Evolutionary conservation across 2,329 filamentous ascomycete genomes (phyloP).

Genomic region (Colletotrichum horii): DNA sequence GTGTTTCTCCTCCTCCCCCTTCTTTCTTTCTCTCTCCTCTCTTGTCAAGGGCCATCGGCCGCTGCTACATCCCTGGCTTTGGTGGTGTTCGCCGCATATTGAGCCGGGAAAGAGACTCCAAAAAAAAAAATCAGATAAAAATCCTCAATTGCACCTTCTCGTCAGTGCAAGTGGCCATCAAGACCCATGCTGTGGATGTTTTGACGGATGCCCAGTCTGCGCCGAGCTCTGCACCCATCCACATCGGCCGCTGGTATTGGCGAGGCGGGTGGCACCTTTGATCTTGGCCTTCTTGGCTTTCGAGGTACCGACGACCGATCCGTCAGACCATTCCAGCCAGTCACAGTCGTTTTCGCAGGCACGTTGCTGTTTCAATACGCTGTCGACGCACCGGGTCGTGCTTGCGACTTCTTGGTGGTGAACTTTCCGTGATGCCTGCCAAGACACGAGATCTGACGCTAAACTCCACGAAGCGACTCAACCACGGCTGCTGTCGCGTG

Average conservation of each 20-base stretch:
- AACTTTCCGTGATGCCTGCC: background rate
- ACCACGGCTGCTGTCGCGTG: slow-evolving; percentile 7
- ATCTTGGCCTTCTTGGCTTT: slow-evolving; percentile 19
- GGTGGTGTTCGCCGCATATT: background rate
- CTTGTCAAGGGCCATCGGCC: background rate
- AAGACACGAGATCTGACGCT: slow-evolving; percentile 11
- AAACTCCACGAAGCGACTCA: background rate
- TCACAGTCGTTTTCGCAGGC: background rate
- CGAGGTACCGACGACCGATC: slow-evolving; percentile 9
- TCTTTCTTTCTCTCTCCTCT: background rate
- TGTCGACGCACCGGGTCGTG: background rate
- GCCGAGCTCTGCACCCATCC: slow-evolving; percentile 11
- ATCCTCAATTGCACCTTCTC: background rate
- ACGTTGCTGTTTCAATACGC: slow-evolving; percentile 11
- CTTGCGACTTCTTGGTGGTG: background rate
- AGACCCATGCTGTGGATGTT: slow-evolving; percentile 5
- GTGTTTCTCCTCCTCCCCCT: background rate
- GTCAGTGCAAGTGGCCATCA: background rate
- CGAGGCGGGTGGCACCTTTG: background rate
- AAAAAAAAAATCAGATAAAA: background rate
- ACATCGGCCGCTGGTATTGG: slow-evolving; percentile 5
- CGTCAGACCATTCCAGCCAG: background rate
- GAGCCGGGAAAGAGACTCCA: background rate
- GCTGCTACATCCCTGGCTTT: background rate
- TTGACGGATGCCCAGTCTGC: slow-evolving; percentile 20